Evolutionary conservation across 2,329 filamentous ascomycete species (phyloP), one percentile per base, ranked within the genome.

Genomic region (Pseudonectria buxi): DNA sequence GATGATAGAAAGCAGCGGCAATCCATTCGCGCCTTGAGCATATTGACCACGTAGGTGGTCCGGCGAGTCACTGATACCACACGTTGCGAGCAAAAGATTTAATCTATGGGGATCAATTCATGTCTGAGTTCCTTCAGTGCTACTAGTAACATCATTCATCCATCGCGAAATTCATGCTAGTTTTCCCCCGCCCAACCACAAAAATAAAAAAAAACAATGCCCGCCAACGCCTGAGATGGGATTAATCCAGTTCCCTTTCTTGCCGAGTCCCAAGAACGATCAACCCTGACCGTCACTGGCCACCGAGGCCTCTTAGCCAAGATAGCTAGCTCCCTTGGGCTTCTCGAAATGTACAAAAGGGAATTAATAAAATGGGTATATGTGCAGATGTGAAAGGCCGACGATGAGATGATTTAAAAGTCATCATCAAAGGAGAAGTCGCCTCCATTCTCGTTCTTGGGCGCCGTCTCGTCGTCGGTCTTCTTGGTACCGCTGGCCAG

Each of bases 381-480:
- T 43, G 41, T 41, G 37, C 29, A 35, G 32, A 39, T 46, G 27
- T 47, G 33, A 32, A 39, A 30, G n/a, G 14, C 26, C 7, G 18
- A 16, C 18, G 33, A 42, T 40, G 40, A 55, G 30, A 32, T 45
- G 59, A 22, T 72, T 74, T 86, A 96, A 60, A 98, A 98, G 69
- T 98, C 92, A 50, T 96, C 90, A 51, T 96, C 89, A 55, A 98
- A 96, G 62, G 68, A 74, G 69, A 98, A 94, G 69, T 90, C 87
- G 45, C 86, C 85, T 26, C 74, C 75, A 46, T 78, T 78, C 55
- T 73, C 71, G 46, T 63, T 63, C 62, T 74, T 68, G 44, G 69
- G 61, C 41, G 78, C 67, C 41, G 78, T 67, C 6, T 54, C 47
- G 2, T 71, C 63, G 14, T 74, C 68, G n/a, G 69, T 62, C 62